Evolutionary conservation across 305 asterid genomes (phyloP).

Genomic region (Fraxinus albicans): DNA sequence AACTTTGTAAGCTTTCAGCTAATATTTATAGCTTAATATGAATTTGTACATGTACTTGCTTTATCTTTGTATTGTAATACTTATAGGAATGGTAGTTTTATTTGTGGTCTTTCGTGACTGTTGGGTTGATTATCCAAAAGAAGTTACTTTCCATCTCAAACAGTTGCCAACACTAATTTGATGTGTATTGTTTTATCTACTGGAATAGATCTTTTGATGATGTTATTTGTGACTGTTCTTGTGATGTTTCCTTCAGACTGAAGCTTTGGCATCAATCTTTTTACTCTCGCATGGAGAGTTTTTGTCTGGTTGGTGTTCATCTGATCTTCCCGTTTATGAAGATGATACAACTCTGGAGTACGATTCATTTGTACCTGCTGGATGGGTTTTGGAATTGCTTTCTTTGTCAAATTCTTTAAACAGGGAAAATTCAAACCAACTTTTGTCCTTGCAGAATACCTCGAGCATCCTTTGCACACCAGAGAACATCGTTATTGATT

Average conservation of each 20-base stretch:
- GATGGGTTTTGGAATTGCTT: constrained; percentile 34
- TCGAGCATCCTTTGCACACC: constrained; percentile 79
- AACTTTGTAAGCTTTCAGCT: constrained; percentile 69
- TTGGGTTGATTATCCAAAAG: neutral
- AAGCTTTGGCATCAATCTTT: constrained; percentile 74
- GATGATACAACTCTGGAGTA: constrained; percentile 81
- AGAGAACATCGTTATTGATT: constrained; percentile 84
- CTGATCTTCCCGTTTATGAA: constrained; percentile 75
- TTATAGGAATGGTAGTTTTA: neutral
- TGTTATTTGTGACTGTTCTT: constrained; percentile 25
- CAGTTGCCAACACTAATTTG: neutral
- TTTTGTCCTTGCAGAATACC: constrained; percentile 54
- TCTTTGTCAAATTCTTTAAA: constrained; percentile 24
- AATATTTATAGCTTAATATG: constrained; percentile 1
- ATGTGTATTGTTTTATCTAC: constrained; percentile 17
- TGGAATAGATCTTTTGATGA: constrained; percentile 8
- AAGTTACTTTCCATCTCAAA: neutral
- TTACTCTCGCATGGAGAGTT: constrained; percentile 76
- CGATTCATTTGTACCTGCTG: constrained; percentile 49
- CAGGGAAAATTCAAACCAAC: constrained; percentile 24
- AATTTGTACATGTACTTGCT: constrained; percentile 14
- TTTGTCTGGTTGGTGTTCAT: constrained; percentile 94
- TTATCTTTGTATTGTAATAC: neutral
- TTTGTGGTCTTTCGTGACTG: constrained; percentile 7
- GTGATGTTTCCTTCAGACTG: constrained; percentile 63